A percentile compares a stretch with the other conserved stretches of the same genome.
Conservation (phyloP, 495 filamentous ascomycete genomes). For the Aspergillus cristatus region DNA sequence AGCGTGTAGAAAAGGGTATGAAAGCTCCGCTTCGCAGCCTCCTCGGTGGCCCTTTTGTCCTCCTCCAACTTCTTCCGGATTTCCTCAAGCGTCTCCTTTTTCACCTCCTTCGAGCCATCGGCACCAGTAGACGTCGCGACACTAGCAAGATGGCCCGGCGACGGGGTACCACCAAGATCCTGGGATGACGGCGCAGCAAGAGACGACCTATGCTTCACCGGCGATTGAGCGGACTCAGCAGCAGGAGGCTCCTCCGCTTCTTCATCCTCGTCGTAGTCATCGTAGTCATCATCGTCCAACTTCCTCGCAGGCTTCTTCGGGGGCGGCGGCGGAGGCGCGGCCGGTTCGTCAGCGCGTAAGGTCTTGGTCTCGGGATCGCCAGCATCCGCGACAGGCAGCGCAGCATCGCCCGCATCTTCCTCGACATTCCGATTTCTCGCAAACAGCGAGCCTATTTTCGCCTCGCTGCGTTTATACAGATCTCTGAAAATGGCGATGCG, state of each 20-base stretch:
- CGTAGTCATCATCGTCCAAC: slow-evolving; percentile 73
- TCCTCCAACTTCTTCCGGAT: slow-evolving; percentile 89
- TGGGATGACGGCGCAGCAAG: slow-evolving; percentile 42
- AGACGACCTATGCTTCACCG: slow-evolving; percentile 36
- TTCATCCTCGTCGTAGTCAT: slow-evolving; percentile 76
- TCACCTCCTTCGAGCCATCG: slow-evolving; percentile 32
- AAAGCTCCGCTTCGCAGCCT: slow-evolving; percentile 80
- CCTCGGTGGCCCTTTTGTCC: slow-evolving; percentile 86
- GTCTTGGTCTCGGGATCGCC: slow-evolving; percentile 20
- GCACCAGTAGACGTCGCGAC: slow-evolving; percentile 17
- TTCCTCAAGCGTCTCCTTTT: slow-evolving; percentile 67
- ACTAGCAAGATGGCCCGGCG: slow-evolving; percentile 20
- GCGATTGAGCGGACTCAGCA: slow-evolving; percentile 40
- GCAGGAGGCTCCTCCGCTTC: slow-evolving; percentile 74
- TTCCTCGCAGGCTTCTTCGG: slow-evolving; percentile 56
- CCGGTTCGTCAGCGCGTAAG: slow-evolving; percentile 32
- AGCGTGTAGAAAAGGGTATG: slow-evolving; percentile 88
- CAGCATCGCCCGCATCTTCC: slow-evolving; percentile 10
- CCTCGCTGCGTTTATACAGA: slow-evolving; percentile 50
- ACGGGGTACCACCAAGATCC: slow-evolving; percentile 22
- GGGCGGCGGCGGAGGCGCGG: slow-evolving; percentile 23
- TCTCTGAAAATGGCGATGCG: slow-evolving; percentile 52
- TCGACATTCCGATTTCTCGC: slow-evolving; percentile 34
- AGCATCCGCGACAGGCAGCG: slow-evolving; percentile 13
- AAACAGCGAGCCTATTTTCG: slow-evolving; percentile 51